Percentiles rank a stretch among this genome's conserved stretches.
These are phyloP conservation scores for Lactuca saligna DNA, from an alignment of 129 eudicot species.

Conservation along the genomic window DNA sequence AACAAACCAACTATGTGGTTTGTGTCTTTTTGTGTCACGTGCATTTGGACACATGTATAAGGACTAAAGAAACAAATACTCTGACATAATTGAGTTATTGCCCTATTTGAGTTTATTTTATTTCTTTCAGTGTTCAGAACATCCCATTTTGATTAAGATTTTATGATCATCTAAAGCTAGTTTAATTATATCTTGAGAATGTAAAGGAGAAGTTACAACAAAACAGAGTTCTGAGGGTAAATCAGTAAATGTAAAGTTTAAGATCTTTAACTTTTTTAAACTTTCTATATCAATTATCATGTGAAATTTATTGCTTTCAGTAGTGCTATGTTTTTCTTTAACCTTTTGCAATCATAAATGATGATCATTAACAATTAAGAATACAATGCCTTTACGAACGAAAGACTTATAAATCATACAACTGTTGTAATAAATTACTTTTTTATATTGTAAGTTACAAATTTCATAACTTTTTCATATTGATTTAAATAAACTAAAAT, in stretches of 20 bases:
- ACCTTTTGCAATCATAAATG: neutral
- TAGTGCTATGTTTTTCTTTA: neutral
- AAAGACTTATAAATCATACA: neutral
- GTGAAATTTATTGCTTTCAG: neutral
- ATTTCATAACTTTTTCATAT: neutral
- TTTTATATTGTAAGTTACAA: neutral
- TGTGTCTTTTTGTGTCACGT: conserved; percentile 33
- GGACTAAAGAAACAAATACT: neutral
- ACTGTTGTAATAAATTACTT: neutral
- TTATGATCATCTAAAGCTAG: neutral
- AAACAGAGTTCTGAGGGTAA: neutral
- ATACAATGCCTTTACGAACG: neutral
- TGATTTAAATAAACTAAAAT: neutral
- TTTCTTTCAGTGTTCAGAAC: neutral
- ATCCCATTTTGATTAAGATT: neutral
- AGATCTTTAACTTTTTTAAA: neutral
- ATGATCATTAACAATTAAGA: neutral
- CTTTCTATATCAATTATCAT: neutral
- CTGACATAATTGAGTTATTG: conserved; percentile 15
- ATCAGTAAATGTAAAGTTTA: neutral
- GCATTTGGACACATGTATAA: conserved; percentile 15
- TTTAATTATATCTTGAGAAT: neutral
- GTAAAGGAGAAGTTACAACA: neutral
- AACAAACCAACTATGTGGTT: neutral
- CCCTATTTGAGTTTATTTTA: neutral